These are phyloP conservation scores for Stachybotrys chartarum DNA, from an alignment of 2,329 filamentous ascomycete genomes.

Conservation along the genomic window DNA sequence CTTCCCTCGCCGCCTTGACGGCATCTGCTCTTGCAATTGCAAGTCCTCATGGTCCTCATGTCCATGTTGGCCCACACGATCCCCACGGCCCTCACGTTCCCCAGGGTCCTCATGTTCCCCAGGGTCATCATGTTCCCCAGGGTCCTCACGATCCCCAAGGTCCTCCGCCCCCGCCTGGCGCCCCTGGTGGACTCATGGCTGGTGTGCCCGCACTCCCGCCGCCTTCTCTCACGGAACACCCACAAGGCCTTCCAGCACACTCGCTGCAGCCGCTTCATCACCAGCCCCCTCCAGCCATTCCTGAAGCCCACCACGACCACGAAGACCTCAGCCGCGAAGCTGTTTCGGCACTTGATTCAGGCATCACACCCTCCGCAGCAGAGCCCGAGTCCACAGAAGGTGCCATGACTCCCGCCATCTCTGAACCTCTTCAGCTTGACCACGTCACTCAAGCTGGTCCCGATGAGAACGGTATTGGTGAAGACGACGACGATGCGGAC, in stretches of 20 bases:
- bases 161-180: neutral
- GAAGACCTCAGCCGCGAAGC: neutral
- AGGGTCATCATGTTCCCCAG: neutral
- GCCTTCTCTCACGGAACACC: neutral
- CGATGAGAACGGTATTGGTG: neutral
- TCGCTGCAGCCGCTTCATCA: neutral
- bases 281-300: neutral
- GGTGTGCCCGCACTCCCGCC: neutral
- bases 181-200: neutral
- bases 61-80: too few relatives aligned
- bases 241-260: neutral
- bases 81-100: too few relatives aligned
- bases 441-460: neutral
- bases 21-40: too few relatives aligned
- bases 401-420: neutral
- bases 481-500: slow-evolving; percentile 16
- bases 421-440: neutral
- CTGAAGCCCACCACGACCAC: neutral
- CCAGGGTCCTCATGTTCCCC: neutral
- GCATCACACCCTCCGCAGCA: slow-evolving; percentile 4
- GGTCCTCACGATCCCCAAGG: neutral
- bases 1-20: neutral
- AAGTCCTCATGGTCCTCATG: neutral
- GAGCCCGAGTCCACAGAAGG: neutral
- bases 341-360: neutral